A percentile compares a stretch with the other conserved stretches of the same genome.
phyloP scores from a whole-genome alignment of 2,329 filamentous ascomycete species.

The Neonectria neomacrospora region DNA sequence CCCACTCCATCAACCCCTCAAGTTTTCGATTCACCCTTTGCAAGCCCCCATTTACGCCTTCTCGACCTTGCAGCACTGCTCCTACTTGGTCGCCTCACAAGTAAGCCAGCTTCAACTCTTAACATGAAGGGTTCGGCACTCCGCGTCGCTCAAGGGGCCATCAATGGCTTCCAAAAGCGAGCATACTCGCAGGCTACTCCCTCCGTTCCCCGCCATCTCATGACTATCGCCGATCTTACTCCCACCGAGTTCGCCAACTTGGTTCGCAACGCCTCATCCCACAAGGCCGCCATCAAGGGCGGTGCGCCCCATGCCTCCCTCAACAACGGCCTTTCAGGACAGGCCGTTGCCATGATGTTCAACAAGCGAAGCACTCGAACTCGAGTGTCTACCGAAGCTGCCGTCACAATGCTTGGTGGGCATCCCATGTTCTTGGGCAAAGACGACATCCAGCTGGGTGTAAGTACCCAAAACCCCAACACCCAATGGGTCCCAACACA shows the following conservation, averaged over 20 bases:
- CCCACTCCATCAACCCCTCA: constrained; percentile 1
- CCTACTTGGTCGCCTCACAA: not conserved
- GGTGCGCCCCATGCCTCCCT: constrained; percentile 66
- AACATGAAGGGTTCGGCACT: constrained; percentile 51
- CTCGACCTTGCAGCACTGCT: not conserved
- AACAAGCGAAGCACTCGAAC: constrained; percentile 95
- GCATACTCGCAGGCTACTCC: constrained; percentile 55
- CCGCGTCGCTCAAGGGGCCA: constrained; percentile 49
- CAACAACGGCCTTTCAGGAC: constrained; percentile 72
- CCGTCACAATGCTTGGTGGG: constrained; percentile 87
- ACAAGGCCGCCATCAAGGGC: constrained; percentile 83
- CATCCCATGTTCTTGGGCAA: constrained; percentile 97
- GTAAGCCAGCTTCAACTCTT: constrained; percentile 3
- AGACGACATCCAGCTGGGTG: constrained; percentile 95
- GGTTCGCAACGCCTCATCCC: constrained; percentile 81
- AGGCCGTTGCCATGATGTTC: constrained; percentile 95
- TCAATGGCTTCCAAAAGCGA: constrained; percentile 54
- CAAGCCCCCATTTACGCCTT: not conserved
- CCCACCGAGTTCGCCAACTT: constrained; percentile 82
- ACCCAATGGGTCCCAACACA: no score
- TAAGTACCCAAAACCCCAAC: constrained; percentile 48
- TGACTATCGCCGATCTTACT: constrained; percentile 89
- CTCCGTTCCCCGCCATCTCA: constrained; percentile 78
- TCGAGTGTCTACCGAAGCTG: constrained; percentile 91
- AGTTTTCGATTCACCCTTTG: not conserved